These are phyloP conservation scores for Cordyceps cateniannulata DNA, from an alignment of 2,329 filamentous ascomycete species.

Conservation along the genomic window DNA sequence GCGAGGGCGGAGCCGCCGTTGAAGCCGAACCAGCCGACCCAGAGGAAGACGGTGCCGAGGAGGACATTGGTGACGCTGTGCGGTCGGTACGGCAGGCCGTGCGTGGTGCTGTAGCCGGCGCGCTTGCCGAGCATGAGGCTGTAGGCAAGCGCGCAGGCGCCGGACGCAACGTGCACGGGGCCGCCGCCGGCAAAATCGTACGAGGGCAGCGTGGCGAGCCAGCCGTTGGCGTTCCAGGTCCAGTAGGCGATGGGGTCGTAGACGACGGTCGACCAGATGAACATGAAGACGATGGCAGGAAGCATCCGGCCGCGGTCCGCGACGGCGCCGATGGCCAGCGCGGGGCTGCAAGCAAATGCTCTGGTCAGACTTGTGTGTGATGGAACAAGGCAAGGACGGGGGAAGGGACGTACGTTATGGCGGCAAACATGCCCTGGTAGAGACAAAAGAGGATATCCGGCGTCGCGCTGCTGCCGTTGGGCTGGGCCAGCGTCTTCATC, in stretches of 20 bases:
- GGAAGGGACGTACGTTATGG: conserved; percentile 65
- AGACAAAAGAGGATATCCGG: conserved; percentile 81
- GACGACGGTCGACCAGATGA: conserved; percentile 65
- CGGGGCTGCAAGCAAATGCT: conserved; percentile 33
- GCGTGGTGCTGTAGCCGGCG: conserved; percentile 51
- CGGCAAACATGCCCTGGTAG: conserved; percentile 85
- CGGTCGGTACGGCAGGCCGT: conserved; percentile 59
- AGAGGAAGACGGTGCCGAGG: conserved; percentile 68
- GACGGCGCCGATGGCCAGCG: conserved; percentile 53
- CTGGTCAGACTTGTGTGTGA: not conserved
- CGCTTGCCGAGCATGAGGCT: conserved; percentile 68
- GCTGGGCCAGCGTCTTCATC: conserved; percentile 67
- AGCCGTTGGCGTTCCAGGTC: conserved; percentile 71
- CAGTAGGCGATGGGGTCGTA: conserved; percentile 71
- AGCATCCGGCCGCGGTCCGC: conserved; percentile 57
- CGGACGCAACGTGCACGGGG: conserved; percentile 68
- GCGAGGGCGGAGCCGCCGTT: conserved; percentile 79
- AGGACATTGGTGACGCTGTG: conserved; percentile 71
- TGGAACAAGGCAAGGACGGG: not conserved
- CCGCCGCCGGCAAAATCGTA: conserved; percentile 72
- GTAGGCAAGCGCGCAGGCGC: conserved; percentile 66
- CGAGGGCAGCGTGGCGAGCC: conserved; percentile 61
- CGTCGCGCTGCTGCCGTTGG: conserved; percentile 64
- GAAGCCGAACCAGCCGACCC: conserved; percentile 97
- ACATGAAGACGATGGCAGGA: conserved; percentile 59